Evolutionary conservation across 2,329 filamentous ascomycete species (phyloP).

Genomic region (Byssothecium circinans): DNA sequence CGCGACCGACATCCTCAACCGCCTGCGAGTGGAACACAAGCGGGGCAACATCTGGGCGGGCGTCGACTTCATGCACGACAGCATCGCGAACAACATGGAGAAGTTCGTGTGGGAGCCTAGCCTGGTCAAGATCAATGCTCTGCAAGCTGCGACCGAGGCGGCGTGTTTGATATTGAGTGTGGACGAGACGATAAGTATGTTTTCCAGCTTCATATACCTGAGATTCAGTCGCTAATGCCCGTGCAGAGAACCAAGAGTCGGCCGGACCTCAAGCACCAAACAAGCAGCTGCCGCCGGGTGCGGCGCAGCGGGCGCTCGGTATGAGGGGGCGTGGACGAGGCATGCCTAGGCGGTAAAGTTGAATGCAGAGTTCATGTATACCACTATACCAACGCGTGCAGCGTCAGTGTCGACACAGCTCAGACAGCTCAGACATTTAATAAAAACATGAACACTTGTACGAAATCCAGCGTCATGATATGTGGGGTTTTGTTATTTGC

Average conservation of each 20-base stretch:
- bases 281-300: constrained; percentile 63
- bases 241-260: constrained; percentile 83
- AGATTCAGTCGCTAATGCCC: constrained; percentile 20
- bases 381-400: constrained; percentile 9
- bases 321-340: constrained; percentile 68
- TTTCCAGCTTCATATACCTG: background rate
- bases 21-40: constrained; percentile 91
- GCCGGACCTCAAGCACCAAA: constrained; percentile 78
- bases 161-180: constrained; percentile 93
- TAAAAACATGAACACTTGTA: background rate
- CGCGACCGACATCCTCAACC: constrained; percentile 96
- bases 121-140: constrained; percentile 93
- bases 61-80: constrained; percentile 92
- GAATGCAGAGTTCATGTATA: constrained; percentile 18
- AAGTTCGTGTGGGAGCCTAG: constrained; percentile 97
- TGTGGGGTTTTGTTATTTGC: too few species aligned
- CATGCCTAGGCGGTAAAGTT: constrained; percentile 74
- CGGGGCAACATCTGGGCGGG: constrained; percentile 93
- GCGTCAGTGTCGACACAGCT: background rate
- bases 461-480: background rate
- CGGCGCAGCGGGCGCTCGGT: constrained; percentile 84
- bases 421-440: background rate
- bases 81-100: constrained; percentile 90
- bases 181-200: constrained; percentile 89
- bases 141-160: constrained; percentile 93